phyloP scores from a whole-genome alignment of 805 yeast species.

The Teunomyces panamensis region DNA sequence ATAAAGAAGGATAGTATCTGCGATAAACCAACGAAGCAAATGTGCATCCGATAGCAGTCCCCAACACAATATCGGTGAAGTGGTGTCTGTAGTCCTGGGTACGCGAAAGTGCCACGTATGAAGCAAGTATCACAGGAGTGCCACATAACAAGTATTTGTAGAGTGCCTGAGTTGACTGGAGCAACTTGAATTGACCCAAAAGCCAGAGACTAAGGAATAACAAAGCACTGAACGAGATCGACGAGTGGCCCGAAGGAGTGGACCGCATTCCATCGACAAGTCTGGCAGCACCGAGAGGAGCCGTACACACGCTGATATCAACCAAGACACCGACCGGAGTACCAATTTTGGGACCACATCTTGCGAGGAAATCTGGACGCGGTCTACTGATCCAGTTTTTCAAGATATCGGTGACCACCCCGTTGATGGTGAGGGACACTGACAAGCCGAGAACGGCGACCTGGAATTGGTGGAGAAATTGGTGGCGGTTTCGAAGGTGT shows the following conservation, averaged over 20 bases:
- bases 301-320: constrained; percentile 30
- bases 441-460: constrained; percentile 29
- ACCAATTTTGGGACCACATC: constrained; percentile 29
- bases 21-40: constrained; percentile 13
- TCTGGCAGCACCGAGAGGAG: constrained; percentile 26
- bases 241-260: constrained; percentile 42
- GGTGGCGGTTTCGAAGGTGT: constrained; percentile 1
- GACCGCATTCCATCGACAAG: constrained; percentile 39
- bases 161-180: constrained; percentile 14
- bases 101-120: constrained; percentile 30
- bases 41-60: constrained; percentile 23
- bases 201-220: constrained; percentile 33
- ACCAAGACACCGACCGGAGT: constrained; percentile 23
- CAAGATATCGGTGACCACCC: constrained; percentile 34
- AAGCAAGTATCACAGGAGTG: constrained; percentile 24
- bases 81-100: constrained; percentile 39
- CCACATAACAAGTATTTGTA: constrained; percentile 15
- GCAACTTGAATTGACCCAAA: constrained; percentile 23
- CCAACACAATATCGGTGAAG: constrained; percentile 28
- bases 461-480: constrained; percentile 24
- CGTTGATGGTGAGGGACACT: constrained; percentile 27
- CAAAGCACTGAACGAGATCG: constrained; percentile 33
- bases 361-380: constrained; percentile 32
- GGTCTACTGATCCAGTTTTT: constrained; percentile 33
- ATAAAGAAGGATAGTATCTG: constrained; percentile 10